Evolutionary conservation across 345 rosid genomes (phyloP).

Genomic region (Dimocarpus longan): DNA sequence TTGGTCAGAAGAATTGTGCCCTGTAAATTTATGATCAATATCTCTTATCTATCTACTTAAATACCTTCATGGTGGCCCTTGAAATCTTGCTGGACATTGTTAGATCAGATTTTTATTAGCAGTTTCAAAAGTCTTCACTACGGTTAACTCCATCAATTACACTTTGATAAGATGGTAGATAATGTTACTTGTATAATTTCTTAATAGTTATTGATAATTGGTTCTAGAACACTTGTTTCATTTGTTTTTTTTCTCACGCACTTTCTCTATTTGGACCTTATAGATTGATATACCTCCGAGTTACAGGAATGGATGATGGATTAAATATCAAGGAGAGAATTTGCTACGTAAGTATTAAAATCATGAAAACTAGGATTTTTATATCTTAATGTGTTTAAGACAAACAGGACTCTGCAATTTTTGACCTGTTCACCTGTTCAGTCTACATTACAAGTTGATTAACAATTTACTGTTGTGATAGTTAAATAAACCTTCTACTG

Average conservation of each 20-base stretch:
- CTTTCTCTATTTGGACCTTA: constrained; percentile 28
- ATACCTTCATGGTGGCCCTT: background rate
- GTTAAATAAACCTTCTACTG: constrained; percentile 7
- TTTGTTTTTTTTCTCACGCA: background rate
- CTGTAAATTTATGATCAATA: background rate
- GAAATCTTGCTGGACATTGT: background rate
- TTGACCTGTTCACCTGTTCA: background rate
- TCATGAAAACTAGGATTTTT: background rate
- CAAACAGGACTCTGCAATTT: background rate
- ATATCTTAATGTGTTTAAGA: constrained; percentile 1
- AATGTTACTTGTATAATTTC: background rate
- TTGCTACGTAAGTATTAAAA: constrained; percentile 58
- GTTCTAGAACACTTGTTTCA: background rate
- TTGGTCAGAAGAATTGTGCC: background rate
- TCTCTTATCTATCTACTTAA: background rate
- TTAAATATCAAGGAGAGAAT: constrained; percentile 86
- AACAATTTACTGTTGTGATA: background rate
- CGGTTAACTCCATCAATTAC: background rate
- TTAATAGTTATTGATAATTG: background rate
- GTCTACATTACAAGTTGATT: background rate
- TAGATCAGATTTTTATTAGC: background rate
- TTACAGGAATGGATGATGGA: constrained; percentile 94
- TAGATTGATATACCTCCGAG: constrained; percentile 87
- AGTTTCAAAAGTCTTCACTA: background rate
- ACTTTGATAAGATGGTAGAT: constrained; percentile 16